Evolutionary conservation across 2,329 filamentous ascomycete species (phyloP).

Genomic region (Diaporthe sp.): DNA sequence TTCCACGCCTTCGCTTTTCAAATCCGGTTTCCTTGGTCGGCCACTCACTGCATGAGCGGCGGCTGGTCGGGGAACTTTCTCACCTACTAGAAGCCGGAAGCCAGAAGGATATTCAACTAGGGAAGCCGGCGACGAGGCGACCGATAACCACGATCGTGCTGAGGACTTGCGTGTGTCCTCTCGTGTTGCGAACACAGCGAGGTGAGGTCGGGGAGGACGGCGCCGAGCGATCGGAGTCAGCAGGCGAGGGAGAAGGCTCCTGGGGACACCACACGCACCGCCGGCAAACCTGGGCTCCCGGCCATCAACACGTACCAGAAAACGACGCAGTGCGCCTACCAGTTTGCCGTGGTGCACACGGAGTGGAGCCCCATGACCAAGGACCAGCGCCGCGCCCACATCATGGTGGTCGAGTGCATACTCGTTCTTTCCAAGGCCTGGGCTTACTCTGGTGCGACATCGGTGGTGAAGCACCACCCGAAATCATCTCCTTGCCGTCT

Average conservation of each 20-base stretch:
- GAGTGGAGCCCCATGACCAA: no score
- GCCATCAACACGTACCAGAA: no score
- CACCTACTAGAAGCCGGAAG: background rate
- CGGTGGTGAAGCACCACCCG: background rate
- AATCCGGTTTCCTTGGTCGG: background rate
- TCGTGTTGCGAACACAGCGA: background rate
- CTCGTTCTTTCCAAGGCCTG: background rate
- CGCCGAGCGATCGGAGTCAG: background rate
- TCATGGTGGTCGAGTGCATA: no score
- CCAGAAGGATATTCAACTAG: background rate
- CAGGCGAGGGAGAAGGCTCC: background rate
- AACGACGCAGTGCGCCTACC: no score
- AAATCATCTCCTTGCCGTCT: background rate
- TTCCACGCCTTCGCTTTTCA: background rate
- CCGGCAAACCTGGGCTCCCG: no score
- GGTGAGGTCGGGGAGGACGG: background rate
- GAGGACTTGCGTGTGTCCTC: background rate
- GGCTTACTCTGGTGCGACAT: background rate
- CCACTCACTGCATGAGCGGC: background rate
- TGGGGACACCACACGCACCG: background rate
- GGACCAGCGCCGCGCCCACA: no score
- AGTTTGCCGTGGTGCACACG: no score
- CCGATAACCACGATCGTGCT: no score
- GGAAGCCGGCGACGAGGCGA: background rate
- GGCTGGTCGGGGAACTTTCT: background rate